phyloP scores from a whole-genome alignment of 1,284 basidiomycete species.

The Volvariella surrecta region DNA sequence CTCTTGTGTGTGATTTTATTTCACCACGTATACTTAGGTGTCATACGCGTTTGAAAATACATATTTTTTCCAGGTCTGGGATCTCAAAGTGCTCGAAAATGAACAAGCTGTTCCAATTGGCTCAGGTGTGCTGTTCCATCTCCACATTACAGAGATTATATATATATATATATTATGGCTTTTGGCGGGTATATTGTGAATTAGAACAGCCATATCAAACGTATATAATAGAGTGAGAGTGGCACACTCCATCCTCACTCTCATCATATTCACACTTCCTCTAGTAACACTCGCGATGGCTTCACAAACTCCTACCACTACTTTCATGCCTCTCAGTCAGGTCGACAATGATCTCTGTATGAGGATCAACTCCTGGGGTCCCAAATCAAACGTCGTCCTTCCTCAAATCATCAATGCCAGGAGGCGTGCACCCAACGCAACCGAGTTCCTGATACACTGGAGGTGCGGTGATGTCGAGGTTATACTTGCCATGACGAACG shows the following conservation, averaged over 20 bases:
- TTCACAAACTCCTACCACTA: slow-evolving; percentile 7
- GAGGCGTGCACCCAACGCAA: slow-evolving; percentile 4
- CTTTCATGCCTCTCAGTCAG: slow-evolving; percentile 14
- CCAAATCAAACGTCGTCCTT: slow-evolving; percentile 45
- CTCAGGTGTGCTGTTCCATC: no score
- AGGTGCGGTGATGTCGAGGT: slow-evolving; percentile 32
- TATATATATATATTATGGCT: no score
- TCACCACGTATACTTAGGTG: no score
- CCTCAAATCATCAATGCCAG: slow-evolving; percentile 33
- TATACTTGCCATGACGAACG: slow-evolving; percentile 49
- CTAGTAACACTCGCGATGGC: slow-evolving; percentile 12
- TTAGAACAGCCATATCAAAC: no score
- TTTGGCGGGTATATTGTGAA: no score
- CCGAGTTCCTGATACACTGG: slow-evolving; percentile 46
- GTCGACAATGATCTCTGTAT: slow-evolving; percentile 27
- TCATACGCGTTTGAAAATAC: no score
- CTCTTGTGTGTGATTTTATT: no score
- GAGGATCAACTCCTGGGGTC: slow-evolving; percentile 28
- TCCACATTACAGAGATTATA: no score
- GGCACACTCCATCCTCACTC: neutral
- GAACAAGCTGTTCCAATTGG: no score
- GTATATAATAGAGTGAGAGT: no score
- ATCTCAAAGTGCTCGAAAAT: no score
- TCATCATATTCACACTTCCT: neutral
- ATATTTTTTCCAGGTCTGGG: no score